Evolutionary conservation across 345 rosid species (phyloP), one percentile per base, ranked within the genome.

Genomic region (Heritiera littoralis): DNA sequence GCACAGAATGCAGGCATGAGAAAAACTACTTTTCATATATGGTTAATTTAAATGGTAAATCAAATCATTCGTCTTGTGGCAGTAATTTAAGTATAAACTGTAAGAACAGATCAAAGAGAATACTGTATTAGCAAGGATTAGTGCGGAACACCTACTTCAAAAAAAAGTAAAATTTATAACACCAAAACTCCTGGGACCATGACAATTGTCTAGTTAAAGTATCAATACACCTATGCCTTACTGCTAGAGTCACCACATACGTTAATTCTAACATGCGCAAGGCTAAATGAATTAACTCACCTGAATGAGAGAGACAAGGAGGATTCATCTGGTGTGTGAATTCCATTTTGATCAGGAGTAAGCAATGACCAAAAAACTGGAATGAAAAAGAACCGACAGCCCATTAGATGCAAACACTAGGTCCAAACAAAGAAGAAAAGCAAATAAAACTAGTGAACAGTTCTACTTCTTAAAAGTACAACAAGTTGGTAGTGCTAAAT

Each of bases 341-440:
- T 54, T 84, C 89, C 83, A 43, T 72, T 92, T 80, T 89, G 87
- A 67, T 84, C 85, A 48, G 95, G 90, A 66, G 98, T 87, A 30
- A 95, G 90, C 35, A 95, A 80, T 9, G 98, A 90, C 98, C 95
- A 95, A 77, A 92, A 87, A 58, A 92, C 98, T 93, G 91, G 66
- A 82, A 78, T 51, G 79, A 13, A 72, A 72, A 70, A 64, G 5
- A 73, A 66, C 32, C 54, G 11, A 66, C 1, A 66, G 20, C 64
- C 66, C 13, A 20, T 86, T 55, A 82, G 63, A 5, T 9, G 68
- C 11, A 23, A 73, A 68, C 51, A 72, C 3, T 7, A 35, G 45
- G 48, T 68, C 38, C 45, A 45, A 35, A 51, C 7, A 43, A n/a
- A 61, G 41, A 46, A 52, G 38, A 32, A 56, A 54, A 7, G 13